A percentile compares a stretch with the other conserved stretches of the same genome.
Evolutionary conservation across 192 early-diverging fungal genomes (phyloP).

Genomic region (Umbelopsis vinacea): DNA sequence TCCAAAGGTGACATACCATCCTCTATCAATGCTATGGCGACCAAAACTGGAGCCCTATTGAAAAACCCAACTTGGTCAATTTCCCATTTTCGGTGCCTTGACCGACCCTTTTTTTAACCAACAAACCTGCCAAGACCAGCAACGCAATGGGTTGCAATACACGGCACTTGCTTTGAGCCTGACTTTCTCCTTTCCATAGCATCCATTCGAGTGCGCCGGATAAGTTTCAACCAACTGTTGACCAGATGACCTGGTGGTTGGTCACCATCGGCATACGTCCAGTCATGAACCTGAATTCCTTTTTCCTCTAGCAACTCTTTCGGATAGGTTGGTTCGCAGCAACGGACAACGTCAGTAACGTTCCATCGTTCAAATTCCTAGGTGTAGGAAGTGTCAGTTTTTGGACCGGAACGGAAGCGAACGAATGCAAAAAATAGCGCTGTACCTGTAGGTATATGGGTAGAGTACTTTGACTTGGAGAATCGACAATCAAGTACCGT

Average conservation of each 20-base stretch:
- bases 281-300: slow-evolving; percentile 62
- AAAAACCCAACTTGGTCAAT: not conserved
- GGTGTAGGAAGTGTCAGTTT: slow-evolving; percentile 4
- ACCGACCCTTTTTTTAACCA: not conserved
- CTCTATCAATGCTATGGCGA: slow-evolving; percentile 64
- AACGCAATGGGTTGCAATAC: slow-evolving; percentile 79
- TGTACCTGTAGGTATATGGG: slow-evolving; percentile 51
- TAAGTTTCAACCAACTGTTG: slow-evolving; percentile 62
- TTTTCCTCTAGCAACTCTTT: slow-evolving; percentile 49
- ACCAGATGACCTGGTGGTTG: slow-evolving; percentile 40
- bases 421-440: not conserved
- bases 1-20: slow-evolving; percentile 58
- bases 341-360: slow-evolving; percentile 78
- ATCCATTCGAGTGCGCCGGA: slow-evolving; percentile 46
- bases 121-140: slow-evolving; percentile 76
- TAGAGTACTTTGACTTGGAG: slow-evolving; percentile 69
- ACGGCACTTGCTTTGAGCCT: slow-evolving; percentile 35
- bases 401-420: no score
- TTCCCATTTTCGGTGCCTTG: not conserved
- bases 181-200: slow-evolving; percentile 28
- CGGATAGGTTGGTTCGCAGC: slow-evolving; percentile 78
- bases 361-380: slow-evolving; percentile 58
- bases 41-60: slow-evolving; percentile 72
- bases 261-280: slow-evolving; percentile 4
- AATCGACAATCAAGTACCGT: slow-evolving; percentile 81